Conservation (phyloP, 768 basidiomycete genomes). For the Mycena sanguinolenta region DNA sequence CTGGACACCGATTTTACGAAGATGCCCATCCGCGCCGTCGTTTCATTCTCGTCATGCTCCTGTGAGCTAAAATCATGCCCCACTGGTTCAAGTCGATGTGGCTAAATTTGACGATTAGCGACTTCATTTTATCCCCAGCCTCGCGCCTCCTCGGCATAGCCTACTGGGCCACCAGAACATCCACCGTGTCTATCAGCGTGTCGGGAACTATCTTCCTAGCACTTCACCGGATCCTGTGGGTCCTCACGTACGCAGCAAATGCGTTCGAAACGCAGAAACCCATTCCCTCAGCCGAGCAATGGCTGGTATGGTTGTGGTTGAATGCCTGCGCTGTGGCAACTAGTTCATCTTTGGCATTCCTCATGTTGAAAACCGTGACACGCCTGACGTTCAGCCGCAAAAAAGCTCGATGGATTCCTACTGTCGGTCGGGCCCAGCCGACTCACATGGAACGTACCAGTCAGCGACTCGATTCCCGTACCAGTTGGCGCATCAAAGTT, state of each 20-base stretch:
- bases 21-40: slow-evolving; percentile 48
- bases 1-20: slow-evolving; percentile 44
- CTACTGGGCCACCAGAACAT: slow-evolving; percentile 53
- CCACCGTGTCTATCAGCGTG: slow-evolving; percentile 49
- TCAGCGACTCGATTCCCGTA: slow-evolving; percentile 30
- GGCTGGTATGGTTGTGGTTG: slow-evolving; percentile 16
- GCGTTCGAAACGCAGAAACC: slow-evolving; percentile 1
- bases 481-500: slow-evolving; percentile 23
- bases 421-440: not conserved
- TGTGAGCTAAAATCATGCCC: slow-evolving; percentile 30
- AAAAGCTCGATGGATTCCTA: not conserved
- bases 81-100: not conserved
- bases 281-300: not conserved
- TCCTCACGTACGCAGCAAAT: slow-evolving; percentile 14
- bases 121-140: slow-evolving; percentile 23
- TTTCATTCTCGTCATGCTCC: slow-evolving; percentile 22
- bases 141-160: slow-evolving; percentile 38
- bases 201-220: slow-evolving; percentile 44
- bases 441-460: slow-evolving; percentile 34
- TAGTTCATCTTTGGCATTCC: slow-evolving; percentile 1
- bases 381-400: slow-evolving; percentile 14
- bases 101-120: slow-evolving; percentile 32
- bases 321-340: not conserved
- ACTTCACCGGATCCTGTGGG: slow-evolving; percentile 13
- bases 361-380: slow-evolving; percentile 27